Conservation (phyloP, 192 early-diverging fungal genomes). For the Rhizophagus clarus region DNA sequence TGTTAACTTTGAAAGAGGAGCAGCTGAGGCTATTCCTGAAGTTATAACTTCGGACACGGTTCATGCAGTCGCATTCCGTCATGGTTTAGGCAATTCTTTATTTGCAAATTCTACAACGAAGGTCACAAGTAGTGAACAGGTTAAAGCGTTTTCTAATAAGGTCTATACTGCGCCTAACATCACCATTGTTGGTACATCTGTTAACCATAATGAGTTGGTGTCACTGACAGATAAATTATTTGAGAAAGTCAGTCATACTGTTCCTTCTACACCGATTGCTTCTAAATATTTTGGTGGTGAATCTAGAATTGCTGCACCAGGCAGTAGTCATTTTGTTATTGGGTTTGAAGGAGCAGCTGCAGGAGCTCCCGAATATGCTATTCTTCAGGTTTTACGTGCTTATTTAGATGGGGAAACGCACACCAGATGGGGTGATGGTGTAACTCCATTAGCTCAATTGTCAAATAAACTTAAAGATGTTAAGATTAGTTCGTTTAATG, state of each 20-base stretch:
- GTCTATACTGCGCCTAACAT: conserved; percentile 75
- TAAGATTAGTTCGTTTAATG: conserved; percentile 75
- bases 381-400: conserved; percentile 62
- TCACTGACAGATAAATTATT: conserved; percentile 66
- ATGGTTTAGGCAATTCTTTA: conserved; percentile 93
- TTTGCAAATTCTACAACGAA: conserved; percentile 74
- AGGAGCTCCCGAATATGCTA: conserved; percentile 61
- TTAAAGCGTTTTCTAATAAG: conserved; percentile 73
- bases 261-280: conserved; percentile 34
- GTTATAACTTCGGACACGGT: conserved; percentile 74
- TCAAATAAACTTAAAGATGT: conserved; percentile 58
- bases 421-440: conserved; percentile 65
- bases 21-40: conserved; percentile 64
- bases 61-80: conserved; percentile 91
- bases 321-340: conserved; percentile 72
- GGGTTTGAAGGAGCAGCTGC: conserved; percentile 75
- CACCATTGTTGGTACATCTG: conserved; percentile 83
- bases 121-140: conserved; percentile 60
- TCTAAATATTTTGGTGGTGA: conserved; percentile 86
- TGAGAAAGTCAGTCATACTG: conserved; percentile 47
- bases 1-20: conserved; percentile 67
- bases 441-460: conserved; percentile 65
- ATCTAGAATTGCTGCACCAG: conserved; percentile 69
- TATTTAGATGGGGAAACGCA: conserved; percentile 63
- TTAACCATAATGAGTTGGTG: conserved; percentile 73